A percentile compares a stretch with the other conserved stretches of the same genome.
These are phyloP conservation scores for Crucihimalaya himalaica DNA, from an alignment of 345 rosid species.

Conservation along the genomic window DNA sequence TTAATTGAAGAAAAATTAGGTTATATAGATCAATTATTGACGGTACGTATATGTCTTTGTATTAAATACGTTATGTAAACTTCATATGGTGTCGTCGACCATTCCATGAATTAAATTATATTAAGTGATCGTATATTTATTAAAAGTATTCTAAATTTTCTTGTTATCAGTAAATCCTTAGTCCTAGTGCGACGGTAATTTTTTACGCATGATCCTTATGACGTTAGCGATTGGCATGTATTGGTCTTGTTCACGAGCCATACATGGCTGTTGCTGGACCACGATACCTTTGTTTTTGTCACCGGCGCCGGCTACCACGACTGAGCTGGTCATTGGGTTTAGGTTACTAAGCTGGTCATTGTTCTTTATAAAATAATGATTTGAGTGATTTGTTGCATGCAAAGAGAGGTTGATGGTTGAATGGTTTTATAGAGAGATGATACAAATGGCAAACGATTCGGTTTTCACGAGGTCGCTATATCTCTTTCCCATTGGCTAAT, in stretches of 20 bases:
- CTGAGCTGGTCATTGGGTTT: background rate
- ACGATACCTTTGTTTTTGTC: background rate
- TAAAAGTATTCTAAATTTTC: background rate
- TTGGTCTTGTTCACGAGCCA: conserved; percentile 59
- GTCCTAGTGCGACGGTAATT: conserved; percentile 40
- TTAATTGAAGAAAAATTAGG: background rate
- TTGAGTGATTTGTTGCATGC: conserved; percentile 34
- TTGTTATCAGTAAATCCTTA: background rate
- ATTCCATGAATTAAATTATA: background rate
- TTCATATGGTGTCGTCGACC: conserved; percentile 17
- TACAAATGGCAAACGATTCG: conserved; percentile 43
- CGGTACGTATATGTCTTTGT: background rate
- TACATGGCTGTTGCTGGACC: conserved; percentile 22
- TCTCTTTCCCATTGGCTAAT: conserved; percentile 32
- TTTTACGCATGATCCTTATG: conserved; percentile 65
- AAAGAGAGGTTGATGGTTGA: conserved; percentile 29
- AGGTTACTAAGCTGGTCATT: conserved; percentile 27
- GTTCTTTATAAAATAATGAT: conserved; percentile 18
- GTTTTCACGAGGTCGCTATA: conserved; percentile 41
- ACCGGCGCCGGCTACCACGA: background rate
- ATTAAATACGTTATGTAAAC: conserved; percentile 8
- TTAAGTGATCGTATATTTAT: background rate
- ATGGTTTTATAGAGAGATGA: conserved; percentile 37
- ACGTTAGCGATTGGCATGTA: conserved; percentile 81
- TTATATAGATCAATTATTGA: conserved; percentile 27